A percentile compares a stretch with the other conserved stretches of the same genome.
phyloP scores from a whole-genome alignment of 805 yeast species.

The Diddensiella transvaalensis region DNA sequence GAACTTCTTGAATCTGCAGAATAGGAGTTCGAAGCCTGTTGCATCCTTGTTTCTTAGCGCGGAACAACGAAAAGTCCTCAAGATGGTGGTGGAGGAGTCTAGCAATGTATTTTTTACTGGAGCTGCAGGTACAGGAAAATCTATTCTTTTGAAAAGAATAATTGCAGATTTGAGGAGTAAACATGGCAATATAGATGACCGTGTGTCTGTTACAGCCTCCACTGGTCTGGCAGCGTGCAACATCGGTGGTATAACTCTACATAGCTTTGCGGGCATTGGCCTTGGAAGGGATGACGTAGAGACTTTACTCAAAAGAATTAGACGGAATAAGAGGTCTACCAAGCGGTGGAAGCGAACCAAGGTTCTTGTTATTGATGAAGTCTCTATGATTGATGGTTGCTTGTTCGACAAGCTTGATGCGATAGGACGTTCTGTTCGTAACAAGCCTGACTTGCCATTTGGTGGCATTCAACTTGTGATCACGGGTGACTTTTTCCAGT shows the following conservation, averaged over 20 bases:
- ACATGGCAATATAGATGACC: conserved; percentile 39
- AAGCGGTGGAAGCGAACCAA: conserved; percentile 63
- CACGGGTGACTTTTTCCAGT: conserved; percentile 94
- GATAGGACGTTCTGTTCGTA: conserved; percentile 58
- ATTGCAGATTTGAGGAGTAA: conserved; percentile 49
- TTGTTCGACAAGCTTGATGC: conserved; percentile 71
- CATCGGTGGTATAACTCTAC: conserved; percentile 87
- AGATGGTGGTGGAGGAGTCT: conserved; percentile 56
- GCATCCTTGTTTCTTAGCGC: conserved; percentile 32
- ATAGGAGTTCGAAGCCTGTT: conserved; percentile 6
- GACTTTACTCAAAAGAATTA: conserved; percentile 46
- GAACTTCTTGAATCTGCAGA: not conserved
- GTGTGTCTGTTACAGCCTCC: conserved; percentile 87
- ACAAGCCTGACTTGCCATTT: conserved; percentile 58
- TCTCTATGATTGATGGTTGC: conserved; percentile 87
- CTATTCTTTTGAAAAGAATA: conserved; percentile 71
- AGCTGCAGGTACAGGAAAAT: conserved; percentile 98
- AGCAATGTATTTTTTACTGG: conserved; percentile 86
- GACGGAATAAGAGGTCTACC: conserved; percentile 40
- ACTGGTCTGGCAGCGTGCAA: conserved; percentile 96
- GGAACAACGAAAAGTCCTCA: conserved; percentile 57
- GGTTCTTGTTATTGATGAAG: conserved; percentile 84
- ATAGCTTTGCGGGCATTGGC: conserved; percentile 83
- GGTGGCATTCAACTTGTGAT: conserved; percentile 90
- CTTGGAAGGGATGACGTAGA: conserved; percentile 55